A percentile compares a stretch with the other conserved stretches of the same genome.
These are phyloP conservation scores for Cyberlindnera mycetangii DNA, from an alignment of 805 yeast genomes.

Conservation along the genomic window DNA sequence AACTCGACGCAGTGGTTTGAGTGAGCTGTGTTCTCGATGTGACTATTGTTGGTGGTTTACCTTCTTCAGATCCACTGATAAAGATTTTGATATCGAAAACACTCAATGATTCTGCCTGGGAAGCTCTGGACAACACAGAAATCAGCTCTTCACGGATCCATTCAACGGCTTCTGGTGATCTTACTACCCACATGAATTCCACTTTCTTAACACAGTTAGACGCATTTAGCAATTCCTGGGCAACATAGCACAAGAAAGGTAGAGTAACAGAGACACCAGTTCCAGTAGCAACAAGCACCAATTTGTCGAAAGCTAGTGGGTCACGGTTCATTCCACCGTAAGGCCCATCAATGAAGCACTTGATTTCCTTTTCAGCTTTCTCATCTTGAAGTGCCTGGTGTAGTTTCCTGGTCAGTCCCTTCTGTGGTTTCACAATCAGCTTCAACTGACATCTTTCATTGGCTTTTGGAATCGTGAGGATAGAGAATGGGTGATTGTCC, in stretches of 20 bases:
- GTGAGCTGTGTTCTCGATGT: neutral
- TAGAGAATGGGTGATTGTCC: conserved; percentile 58
- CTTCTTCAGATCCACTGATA: conserved; percentile 29
- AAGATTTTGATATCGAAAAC: conserved; percentile 26
- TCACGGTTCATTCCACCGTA: conserved; percentile 53
- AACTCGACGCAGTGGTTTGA: neutral
- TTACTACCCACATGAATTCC: conserved; percentile 46
- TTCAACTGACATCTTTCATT: conserved; percentile 31
- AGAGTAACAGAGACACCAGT: conserved; percentile 50
- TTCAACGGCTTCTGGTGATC: conserved; percentile 30
- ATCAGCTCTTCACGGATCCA: conserved; percentile 41
- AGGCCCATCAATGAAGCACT: conserved; percentile 52
- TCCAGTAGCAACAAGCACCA: conserved; percentile 44
- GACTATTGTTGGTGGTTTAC: neutral
- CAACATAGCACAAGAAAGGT: conserved; percentile 37
- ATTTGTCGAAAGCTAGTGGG: conserved; percentile 41
- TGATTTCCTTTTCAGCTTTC: conserved; percentile 24
- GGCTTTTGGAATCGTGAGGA: conserved; percentile 33
- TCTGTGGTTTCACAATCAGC: conserved; percentile 43
- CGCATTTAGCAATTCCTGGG: conserved; percentile 9
- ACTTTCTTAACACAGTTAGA: conserved; percentile 29
- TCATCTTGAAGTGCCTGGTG: conserved; percentile 29
- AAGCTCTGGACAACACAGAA: neutral
- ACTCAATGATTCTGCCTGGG: neutral
- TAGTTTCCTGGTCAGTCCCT: conserved; percentile 44